phyloP scores from a whole-genome alignment of 2,329 filamentous ascomycete species.

The Aspergillus intermedius region DNA sequence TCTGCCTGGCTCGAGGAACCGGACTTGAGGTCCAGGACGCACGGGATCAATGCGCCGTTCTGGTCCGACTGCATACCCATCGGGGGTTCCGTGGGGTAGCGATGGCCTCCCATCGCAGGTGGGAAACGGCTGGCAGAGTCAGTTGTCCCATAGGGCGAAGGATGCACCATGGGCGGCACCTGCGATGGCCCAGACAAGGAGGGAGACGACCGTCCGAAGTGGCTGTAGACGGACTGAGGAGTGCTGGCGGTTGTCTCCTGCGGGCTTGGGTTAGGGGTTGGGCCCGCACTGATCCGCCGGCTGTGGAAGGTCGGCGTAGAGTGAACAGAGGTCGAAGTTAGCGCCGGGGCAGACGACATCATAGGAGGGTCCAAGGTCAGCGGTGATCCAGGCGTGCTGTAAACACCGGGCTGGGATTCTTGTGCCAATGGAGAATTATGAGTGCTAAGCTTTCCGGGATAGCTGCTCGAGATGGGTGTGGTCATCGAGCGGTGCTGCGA shows the following conservation, averaged over 20 bases:
- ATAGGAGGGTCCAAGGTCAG: slow-evolving; percentile 19
- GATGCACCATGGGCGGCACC: slow-evolving; percentile 11
- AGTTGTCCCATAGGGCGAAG: slow-evolving; percentile 18
- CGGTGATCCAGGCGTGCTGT: slow-evolving; percentile 21
- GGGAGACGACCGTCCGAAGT: slow-evolving; percentile 26
- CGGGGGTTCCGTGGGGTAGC: slow-evolving; percentile 9
- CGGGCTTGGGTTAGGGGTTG: slow-evolving; percentile 25
- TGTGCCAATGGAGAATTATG: slow-evolving; percentile 31
- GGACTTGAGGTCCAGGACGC: slow-evolving; percentile 35
- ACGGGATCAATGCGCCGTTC: slow-evolving; percentile 24
- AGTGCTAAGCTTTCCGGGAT: slow-evolving; percentile 25
- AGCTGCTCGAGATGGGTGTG: slow-evolving; percentile 28
- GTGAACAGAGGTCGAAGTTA: slow-evolving; percentile 17
- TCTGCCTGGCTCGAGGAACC: slow-evolving; percentile 37
- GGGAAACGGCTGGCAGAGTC: slow-evolving; percentile 22
- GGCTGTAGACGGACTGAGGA: slow-evolving; percentile 26
- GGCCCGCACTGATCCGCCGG: slow-evolving; percentile 25
- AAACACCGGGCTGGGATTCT: slow-evolving; percentile 23
- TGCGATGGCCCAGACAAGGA: slow-evolving; percentile 15
- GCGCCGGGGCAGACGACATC: slow-evolving; percentile 13
- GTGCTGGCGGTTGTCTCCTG: slow-evolving; percentile 32
- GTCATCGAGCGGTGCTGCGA: slow-evolving; percentile 24
- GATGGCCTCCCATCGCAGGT: slow-evolving; percentile 15
- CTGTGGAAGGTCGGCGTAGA: slow-evolving; percentile 29
- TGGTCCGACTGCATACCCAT: too few species aligned